Evolutionary conservation across 2,329 filamentous ascomycete species (phyloP).

Genomic region (Chalara sp.): DNA sequence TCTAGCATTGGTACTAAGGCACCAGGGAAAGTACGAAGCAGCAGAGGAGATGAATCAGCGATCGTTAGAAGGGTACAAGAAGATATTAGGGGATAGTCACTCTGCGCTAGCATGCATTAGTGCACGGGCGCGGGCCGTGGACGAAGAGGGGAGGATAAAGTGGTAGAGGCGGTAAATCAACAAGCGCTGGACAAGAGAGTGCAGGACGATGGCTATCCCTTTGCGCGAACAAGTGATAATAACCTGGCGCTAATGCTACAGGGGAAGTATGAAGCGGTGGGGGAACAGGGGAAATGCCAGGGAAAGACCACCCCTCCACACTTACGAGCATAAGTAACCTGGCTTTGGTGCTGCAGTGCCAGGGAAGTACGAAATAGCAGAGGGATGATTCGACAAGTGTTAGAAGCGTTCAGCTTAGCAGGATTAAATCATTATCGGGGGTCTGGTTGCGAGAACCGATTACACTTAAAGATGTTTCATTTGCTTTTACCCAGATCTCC

Average conservation of each 20-base stretch:
- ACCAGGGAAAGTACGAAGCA: not conserved
- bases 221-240: not conserved
- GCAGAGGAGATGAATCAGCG: not conserved
- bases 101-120: too few species aligned
- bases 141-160: not conserved
- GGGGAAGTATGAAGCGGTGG: not conserved
- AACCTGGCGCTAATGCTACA: not conserved
- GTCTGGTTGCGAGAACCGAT: too few species aligned
- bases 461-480: too few species aligned
- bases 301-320: not conserved
- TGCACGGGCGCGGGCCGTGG: not conserved
- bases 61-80: not conserved
- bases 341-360: not conserved
- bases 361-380: slow-evolving; percentile 2
- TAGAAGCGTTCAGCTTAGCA: not conserved
- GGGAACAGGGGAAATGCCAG: not conserved
- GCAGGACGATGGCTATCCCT: not conserved
- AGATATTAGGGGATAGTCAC: not conserved
- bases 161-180: not conserved
- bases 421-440: too few species aligned
- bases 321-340: not conserved
- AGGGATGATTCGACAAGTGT: slow-evolving; percentile 1
- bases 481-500: too few species aligned
- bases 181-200: not conserved
- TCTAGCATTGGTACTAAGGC: not conserved